Percentiles rank a stretch among this genome's conserved stretches.
These are phyloP conservation scores for Asparagopsis taxiformis DNA, from an alignment of 31 red algal genomes.

Conservation along the genomic window DNA sequence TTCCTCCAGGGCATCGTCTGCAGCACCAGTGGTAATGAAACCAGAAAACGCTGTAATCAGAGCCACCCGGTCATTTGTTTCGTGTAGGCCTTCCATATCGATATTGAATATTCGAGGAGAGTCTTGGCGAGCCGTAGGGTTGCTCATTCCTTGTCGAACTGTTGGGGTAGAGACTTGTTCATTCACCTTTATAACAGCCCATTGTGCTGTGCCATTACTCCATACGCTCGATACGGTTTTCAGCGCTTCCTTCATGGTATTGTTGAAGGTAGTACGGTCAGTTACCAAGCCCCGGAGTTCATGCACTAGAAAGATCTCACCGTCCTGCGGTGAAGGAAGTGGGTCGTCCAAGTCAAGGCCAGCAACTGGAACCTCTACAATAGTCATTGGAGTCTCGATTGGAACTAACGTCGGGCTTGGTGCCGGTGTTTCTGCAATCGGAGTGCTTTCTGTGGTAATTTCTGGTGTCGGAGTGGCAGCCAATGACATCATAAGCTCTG, in stretches of 20 bases:
- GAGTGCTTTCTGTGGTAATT: too few species aligned
- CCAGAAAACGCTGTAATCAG: too few species aligned
- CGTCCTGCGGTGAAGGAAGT: not conserved
- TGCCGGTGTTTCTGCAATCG: too few species aligned
- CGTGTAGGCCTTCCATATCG: not conserved
- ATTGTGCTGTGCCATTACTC: not conserved
- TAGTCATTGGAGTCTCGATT: too few species aligned
- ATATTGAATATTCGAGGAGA: not conserved
- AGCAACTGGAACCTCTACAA: too few species aligned
- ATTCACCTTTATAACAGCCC: not conserved
- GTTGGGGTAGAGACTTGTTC: not conserved
- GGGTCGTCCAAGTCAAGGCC: slow-evolving; percentile 5
- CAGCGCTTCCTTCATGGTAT: slow-evolving; percentile 9
- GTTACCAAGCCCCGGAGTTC: not conserved
- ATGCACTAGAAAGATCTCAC: not conserved
- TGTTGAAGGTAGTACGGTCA: not conserved
- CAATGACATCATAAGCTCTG: too few species aligned
- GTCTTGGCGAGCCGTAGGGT: not conserved
- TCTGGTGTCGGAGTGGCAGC: too few species aligned
- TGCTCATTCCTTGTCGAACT: not conserved
- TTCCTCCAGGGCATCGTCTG: too few species aligned
- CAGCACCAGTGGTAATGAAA: too few species aligned
- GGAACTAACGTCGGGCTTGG: too few species aligned
- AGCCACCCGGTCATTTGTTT: too few species aligned
- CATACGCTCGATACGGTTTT: not conserved